Conservation (phyloP, 768 basidiomycete species). For the Tylopilus felleus region DNA sequence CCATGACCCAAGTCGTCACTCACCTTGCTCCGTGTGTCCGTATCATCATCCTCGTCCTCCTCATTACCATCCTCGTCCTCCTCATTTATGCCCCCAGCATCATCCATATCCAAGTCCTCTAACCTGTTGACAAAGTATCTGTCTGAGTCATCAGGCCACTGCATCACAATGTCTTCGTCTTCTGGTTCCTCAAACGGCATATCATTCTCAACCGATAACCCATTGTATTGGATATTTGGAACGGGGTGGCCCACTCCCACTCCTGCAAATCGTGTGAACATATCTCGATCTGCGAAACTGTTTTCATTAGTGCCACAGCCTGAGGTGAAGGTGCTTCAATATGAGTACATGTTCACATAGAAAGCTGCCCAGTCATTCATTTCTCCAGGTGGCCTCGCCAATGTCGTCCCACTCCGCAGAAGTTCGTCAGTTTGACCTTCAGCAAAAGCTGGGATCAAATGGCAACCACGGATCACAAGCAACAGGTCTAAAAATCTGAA, state of each 20-base stretch:
- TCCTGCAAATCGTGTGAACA: not conserved
- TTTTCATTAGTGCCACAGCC: not conserved
- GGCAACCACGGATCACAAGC: not conserved
- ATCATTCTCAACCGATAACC: not conserved
- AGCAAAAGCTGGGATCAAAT: not conserved
- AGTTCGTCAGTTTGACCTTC: not conserved
- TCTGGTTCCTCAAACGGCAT: not conserved
- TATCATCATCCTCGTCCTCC: not conserved
- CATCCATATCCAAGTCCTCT: too few species aligned
- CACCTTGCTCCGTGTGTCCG: too few species aligned
- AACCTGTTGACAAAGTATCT: too few species aligned
- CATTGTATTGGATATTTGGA: too few species aligned
- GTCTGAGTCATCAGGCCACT: too few species aligned
- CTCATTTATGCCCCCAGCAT: too few species aligned
- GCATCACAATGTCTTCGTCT: too few species aligned
- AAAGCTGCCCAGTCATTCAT: slow-evolving; percentile 1
- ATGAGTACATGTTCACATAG: slow-evolving; percentile 7
- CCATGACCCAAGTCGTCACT: too few species aligned
- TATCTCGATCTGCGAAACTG: not conserved
- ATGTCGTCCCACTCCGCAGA: not conserved
- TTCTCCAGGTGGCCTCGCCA: not conserved
- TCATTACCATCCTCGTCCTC: not conserved
- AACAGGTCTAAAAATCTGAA: slow-evolving; percentile 1
- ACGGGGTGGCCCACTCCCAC: not conserved
- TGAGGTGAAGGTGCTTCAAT: not conserved